A percentile compares a stretch with the other conserved stretches of the same genome.
Evolutionary conservation across 495 filamentous ascomycete species (phyloP).

Genomic region (Annulohypoxylon maeteangense): DNA sequence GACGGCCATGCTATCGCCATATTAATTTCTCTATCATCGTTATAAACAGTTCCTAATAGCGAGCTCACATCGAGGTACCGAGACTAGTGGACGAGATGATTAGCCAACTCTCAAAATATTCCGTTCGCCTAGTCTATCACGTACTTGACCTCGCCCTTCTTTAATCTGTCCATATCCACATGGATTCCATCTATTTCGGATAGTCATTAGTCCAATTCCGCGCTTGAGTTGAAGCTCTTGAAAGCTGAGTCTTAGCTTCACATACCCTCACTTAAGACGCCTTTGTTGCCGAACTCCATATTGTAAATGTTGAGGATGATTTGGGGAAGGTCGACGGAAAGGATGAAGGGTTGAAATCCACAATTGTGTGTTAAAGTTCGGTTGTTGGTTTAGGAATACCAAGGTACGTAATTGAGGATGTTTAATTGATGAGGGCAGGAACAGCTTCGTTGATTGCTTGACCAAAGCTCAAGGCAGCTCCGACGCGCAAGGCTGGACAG

Average conservation of each 20-base stretch:
- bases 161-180: slow-evolving; percentile 94
- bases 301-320: slow-evolving; percentile 30
- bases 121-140: slow-evolving; percentile 43
- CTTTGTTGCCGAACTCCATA: slow-evolving; percentile 72
- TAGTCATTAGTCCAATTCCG: slow-evolving; percentile 21
- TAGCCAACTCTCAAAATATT: slow-evolving; percentile 35
- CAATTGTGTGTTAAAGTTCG: not conserved
- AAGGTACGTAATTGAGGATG: slow-evolving; percentile 16
- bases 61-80: slow-evolving; percentile 94
- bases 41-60: slow-evolving; percentile 20
- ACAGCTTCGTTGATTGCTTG: slow-evolving; percentile 32
- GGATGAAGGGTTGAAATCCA: not conserved
- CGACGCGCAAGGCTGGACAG: slow-evolving; percentile 50
- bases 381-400: not conserved
- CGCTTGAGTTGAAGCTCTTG: slow-evolving; percentile 17
- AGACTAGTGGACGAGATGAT: slow-evolving; percentile 69
- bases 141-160: slow-evolving; percentile 89
- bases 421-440: slow-evolving; percentile 13
- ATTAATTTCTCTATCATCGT: slow-evolving; percentile 45
- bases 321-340: not conserved
- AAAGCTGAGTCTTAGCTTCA: slow-evolving; percentile 28
- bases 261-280: slow-evolving; percentile 77
- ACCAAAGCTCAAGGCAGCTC: slow-evolving; percentile 62
- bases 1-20: slow-evolving; percentile 76
- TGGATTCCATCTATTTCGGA: slow-evolving; percentile 88